These are phyloP conservation scores for Zopfochytrium polystomum DNA, from an alignment of 371 early-diverging fungal genomes.

Conservation along the genomic window DNA sequence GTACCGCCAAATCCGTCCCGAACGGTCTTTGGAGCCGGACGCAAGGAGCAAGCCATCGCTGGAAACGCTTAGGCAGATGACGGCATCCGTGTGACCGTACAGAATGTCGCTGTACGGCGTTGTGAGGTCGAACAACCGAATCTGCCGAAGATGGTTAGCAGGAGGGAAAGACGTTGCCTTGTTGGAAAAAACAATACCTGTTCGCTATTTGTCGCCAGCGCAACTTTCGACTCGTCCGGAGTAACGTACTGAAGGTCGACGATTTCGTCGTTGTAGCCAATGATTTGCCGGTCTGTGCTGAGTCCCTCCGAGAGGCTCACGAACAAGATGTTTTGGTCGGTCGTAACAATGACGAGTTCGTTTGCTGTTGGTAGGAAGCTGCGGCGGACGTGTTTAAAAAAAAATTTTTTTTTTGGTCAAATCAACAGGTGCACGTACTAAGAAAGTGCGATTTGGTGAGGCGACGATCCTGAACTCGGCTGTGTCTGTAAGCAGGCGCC, in stretches of 20 bases:
- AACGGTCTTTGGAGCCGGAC: conserved; percentile 88
- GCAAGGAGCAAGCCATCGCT: conserved; percentile 66
- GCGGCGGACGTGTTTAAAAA: too few relatives aligned
- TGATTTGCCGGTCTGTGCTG: conserved; percentile 71
- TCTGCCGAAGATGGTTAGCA: conserved; percentile 39
- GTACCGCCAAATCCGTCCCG: conserved; percentile 75
- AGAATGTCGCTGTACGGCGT: conserved; percentile 79
- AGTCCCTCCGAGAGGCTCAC: conserved; percentile 52
- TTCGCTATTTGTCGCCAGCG: conserved; percentile 89
- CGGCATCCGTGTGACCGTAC: conserved; percentile 84
- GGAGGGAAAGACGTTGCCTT: background rate
- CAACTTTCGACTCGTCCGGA: conserved; percentile 65
- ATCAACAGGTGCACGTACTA: too few relatives aligned
- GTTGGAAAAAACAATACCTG: conserved; percentile 32
- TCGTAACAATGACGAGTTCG: conserved; percentile 70
- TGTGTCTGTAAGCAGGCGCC: too few relatives aligned
- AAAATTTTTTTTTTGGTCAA: too few relatives aligned
- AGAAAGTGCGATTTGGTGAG: too few relatives aligned
- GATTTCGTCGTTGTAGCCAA: conserved; percentile 94
- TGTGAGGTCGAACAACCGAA: conserved; percentile 78
- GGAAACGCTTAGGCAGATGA: conserved; percentile 72
- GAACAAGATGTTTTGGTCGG: conserved; percentile 86
- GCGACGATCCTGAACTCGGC: too few relatives aligned
- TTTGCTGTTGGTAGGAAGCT: conserved; percentile 3
- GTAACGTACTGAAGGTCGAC: conserved; percentile 83